Conservation (phyloP, 2,329 filamentous ascomycete species). For the Pestalotiopsis sp. region DNA sequence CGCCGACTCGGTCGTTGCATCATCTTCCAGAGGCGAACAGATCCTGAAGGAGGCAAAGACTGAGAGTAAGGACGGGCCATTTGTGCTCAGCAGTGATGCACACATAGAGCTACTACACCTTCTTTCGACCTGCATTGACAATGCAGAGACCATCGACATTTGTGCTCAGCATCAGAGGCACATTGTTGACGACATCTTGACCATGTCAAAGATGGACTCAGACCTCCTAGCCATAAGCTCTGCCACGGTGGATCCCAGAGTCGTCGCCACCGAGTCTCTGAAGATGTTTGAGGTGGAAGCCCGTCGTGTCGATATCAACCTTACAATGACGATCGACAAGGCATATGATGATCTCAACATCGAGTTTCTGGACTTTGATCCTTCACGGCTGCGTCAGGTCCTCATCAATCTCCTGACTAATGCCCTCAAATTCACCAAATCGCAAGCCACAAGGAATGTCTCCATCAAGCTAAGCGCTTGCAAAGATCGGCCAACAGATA, state of each 20-base stretch:
- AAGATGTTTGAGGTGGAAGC: slow-evolving; percentile 81
- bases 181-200: slow-evolving; percentile 68
- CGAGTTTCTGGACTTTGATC: slow-evolving; percentile 73
- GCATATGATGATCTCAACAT: slow-evolving; percentile 65
- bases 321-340: slow-evolving; percentile 67
- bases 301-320: slow-evolving; percentile 68
- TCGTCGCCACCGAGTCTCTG: slow-evolving; percentile 65
- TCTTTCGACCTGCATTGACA: slow-evolving; percentile 79
- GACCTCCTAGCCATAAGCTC: slow-evolving; percentile 70
- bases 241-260: slow-evolving; percentile 66
- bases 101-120: slow-evolving; percentile 60
- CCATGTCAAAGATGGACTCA: slow-evolving; percentile 69
- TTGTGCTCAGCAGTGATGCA: not conserved
- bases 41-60: slow-evolving; percentile 24
- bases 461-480: slow-evolving; percentile 52
- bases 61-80: not conserved
- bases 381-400: slow-evolving; percentile 73
- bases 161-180: slow-evolving; percentile 78
- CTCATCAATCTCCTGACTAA: slow-evolving; percentile 74
- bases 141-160: slow-evolving; percentile 75
- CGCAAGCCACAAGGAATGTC: slow-evolving; percentile 60
- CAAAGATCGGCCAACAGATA: slow-evolving; percentile 41
- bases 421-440: slow-evolving; percentile 64
- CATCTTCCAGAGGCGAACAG: slow-evolving; percentile 46
- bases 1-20: slow-evolving; percentile 68